phyloP scores from a whole-genome alignment of 140 eudicot species.

The Oenanthe javanica region DNA sequence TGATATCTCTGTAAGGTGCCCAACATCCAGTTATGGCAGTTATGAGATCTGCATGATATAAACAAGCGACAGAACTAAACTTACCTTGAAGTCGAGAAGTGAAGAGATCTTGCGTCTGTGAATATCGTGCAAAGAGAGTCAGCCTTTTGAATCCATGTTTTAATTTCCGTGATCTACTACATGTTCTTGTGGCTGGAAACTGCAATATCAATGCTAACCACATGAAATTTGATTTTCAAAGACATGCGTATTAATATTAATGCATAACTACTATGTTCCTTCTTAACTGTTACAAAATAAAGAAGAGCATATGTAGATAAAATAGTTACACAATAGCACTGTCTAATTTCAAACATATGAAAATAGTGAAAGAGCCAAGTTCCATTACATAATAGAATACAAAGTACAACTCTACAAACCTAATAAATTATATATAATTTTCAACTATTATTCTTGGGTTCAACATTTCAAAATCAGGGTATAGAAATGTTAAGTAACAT shows the following conservation, averaged over 20 bases:
- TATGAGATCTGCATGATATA: background rate
- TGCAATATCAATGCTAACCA: constrained; percentile 25
- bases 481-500: no score
- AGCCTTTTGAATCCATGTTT: constrained; percentile 32
- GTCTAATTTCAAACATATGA: background rate
- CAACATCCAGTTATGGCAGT: background rate
- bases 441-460: no score
- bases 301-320: background rate
- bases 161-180: constrained; percentile 21
- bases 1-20: background rate
- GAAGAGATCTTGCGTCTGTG: constrained; percentile 63
- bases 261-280: no score
- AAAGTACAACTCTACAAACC: no score
- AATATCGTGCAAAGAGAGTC: constrained; percentile 58
- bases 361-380: no score
- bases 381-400: background rate
- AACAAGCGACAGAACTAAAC: background rate
- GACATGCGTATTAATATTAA: background rate
- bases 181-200: constrained; percentile 41
- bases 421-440: no score
- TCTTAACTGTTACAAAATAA: background rate
- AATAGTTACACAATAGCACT: background rate
- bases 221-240: background rate
- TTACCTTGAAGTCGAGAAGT: constrained; percentile 84
- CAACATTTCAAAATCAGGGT: no score